Evolutionary conservation across 2,329 filamentous ascomycete genomes (phyloP), one percentile per base, ranked within the genome.

Genomic region (Claviceps maximensis): DNA sequence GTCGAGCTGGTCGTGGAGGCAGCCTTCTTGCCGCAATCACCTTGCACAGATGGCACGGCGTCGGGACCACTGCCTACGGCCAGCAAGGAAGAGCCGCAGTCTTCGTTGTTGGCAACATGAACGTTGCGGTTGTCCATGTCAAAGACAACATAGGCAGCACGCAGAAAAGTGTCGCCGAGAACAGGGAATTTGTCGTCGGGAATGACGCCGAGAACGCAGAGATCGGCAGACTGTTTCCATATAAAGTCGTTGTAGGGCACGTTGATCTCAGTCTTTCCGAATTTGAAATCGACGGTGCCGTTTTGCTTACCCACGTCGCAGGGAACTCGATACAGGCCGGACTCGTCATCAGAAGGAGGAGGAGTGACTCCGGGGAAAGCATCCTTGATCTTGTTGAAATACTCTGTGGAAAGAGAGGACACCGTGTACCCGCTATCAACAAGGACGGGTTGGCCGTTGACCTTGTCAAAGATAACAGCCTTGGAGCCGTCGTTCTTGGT

Each of bases 391-490:
- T 65, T 58, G 29, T 67, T 57, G 54, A 79, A 75, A 54, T 86
- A 65, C 33, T 70, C 61, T 55, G 78, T 69, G 2, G 85, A 85
- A 2, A 89, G 74, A 56, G 83, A 80, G 64, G 78, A 84, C 53
- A 86, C 69, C 44, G 80, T 84, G 56, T 79, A 83, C 53, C 85
- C 85, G 15, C 79, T 83, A 66, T 86, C 83, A 27, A 86, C 73
- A 27, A 84, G 73, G 15, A 79, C 77, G 23, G 73, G 65, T 40
- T 74, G 62, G 47, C 60, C 60, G 46, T 65, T 65, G 51, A 59
- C 56, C 54, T 65, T 57, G 53, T 62, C 57, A 49, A 82, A 74
- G 31, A 78, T 73, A 29, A 72, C 65, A 9, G 72, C 58, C 17
- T 72, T 66, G 41, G 67, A 68, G 41, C 62, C 64, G 41, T 67